Conservation (phyloP, 2,329 filamentous ascomycete species). For the Aspergillus pseudoglaucus region DNA sequence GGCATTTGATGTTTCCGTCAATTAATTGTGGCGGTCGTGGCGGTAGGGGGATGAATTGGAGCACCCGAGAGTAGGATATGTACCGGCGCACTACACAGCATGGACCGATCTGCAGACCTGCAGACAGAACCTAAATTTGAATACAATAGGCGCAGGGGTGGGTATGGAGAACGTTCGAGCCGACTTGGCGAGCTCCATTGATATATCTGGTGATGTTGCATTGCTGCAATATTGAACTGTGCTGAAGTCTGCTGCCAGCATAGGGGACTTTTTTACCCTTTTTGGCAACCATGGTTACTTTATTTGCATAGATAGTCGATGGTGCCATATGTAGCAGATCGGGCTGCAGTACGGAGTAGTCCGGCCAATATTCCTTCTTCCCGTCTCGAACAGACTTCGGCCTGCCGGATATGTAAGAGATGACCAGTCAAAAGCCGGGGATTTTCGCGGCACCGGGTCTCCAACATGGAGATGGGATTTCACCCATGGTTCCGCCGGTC, state of each 20-base stretch:
- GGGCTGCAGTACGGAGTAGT: too few species aligned
- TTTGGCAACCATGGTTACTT: neutral
- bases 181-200: neutral
- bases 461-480: neutral
- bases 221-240: neutral
- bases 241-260: neutral
- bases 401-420: neutral
- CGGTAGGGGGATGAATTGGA: too few species aligned
- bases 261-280: neutral
- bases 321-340: too few species aligned
- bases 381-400: neutral
- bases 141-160: neutral
- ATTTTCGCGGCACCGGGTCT: neutral
- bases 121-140: neutral
- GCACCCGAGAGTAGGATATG: neutral
- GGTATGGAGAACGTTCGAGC: constrained; percentile 1
- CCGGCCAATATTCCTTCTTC: neutral
- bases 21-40: too few species aligned
- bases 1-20: too few species aligned
- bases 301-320: too few species aligned
- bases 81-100: neutral
- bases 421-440: neutral
- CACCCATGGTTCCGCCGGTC: neutral
- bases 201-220: neutral
- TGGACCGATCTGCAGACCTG: neutral